Conservation (phyloP, 2,329 filamentous ascomycete species). For the Ophiostoma tasmaniense region DNA sequence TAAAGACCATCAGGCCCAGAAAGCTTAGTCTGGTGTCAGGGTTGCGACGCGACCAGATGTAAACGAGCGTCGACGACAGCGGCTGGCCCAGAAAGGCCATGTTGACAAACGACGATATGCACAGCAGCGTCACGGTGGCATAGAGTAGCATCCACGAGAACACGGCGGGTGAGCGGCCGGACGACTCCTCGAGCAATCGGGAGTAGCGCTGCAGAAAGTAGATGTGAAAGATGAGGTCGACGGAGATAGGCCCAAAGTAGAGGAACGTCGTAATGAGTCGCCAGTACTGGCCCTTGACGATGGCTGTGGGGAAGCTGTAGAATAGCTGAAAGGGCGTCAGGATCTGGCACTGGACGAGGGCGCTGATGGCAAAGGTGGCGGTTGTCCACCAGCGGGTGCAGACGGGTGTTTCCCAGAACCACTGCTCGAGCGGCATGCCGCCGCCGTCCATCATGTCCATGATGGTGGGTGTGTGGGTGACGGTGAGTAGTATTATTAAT, state of each 20-base stretch:
- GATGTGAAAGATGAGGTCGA: conserved; percentile 94
- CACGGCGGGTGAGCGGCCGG: conserved; percentile 81
- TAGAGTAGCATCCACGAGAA: conserved; percentile 94
- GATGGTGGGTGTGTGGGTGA: conserved; percentile 7
- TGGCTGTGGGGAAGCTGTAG: conserved; percentile 90
- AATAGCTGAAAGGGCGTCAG: conserved; percentile 92
- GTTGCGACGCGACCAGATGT: conserved; percentile 95
- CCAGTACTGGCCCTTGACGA: conserved; percentile 95
- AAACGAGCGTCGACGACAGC: conserved; percentile 85
- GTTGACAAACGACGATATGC: conserved; percentile 76
- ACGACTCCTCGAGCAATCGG: conserved; percentile 86
- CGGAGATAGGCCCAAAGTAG: conserved; percentile 89
- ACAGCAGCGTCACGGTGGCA: conserved; percentile 67
- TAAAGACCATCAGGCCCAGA: conserved; percentile 81
- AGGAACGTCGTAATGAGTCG: conserved; percentile 91
- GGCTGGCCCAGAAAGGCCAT: conserved; percentile 94
- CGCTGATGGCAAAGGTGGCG: conserved; percentile 77
- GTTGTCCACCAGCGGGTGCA: conserved; percentile 97
- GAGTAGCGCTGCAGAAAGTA: conserved; percentile 98
- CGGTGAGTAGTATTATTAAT: too few relatives aligned
- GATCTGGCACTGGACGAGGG: conserved; percentile 87
- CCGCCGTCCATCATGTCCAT: conserved; percentile 50
- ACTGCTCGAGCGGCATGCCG: conserved; percentile 73
- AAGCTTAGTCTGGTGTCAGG: conserved; percentile 86
- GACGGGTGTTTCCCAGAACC: conserved; percentile 98